Evolutionary conservation across 306 rosid species (phyloP).

Genomic region (Fragaria vesca): DNA sequence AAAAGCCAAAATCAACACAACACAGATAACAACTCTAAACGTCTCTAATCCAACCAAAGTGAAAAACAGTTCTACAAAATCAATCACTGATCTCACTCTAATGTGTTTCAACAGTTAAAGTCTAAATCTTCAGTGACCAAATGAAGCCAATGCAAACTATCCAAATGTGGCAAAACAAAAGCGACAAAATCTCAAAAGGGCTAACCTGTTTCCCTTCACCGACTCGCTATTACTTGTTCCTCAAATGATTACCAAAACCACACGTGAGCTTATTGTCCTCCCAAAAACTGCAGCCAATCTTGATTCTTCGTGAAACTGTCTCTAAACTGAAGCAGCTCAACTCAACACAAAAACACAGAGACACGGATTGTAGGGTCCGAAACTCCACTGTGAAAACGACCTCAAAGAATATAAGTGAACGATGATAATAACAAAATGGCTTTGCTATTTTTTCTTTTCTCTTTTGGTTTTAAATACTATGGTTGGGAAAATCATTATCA

Average conservation of each 20-base stretch:
- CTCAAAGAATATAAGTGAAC: conserved; percentile 7
- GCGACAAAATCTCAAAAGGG: conserved; percentile 1
- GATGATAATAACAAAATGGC: background rate
- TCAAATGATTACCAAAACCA: conserved; percentile 6
- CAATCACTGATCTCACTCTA: conserved; percentile 4
- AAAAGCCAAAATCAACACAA: conserved; percentile 18
- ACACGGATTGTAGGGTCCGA: conserved; percentile 62
- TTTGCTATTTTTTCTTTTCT: background rate
- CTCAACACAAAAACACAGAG: background rate
- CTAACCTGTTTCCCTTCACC: conserved; percentile 21
- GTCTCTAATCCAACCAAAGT: background rate
- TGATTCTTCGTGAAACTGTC: conserved; percentile 5
- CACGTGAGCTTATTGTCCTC: conserved; percentile 4
- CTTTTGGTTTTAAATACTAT: background rate
- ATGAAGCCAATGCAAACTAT: conserved; percentile 3
- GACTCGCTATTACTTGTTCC: conserved; percentile 11
- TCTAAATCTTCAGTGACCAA: conserved; percentile 17
- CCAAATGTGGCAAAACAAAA: conserved; percentile 5
- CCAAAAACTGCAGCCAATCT: conserved; percentile 27
- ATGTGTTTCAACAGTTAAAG: background rate
- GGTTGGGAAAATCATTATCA: conserved; percentile 11
- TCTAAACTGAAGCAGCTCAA: conserved; percentile 15
- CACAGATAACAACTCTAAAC: background rate
- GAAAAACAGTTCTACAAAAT: background rate
- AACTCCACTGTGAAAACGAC: conserved; percentile 42